Evolutionary conservation across 345 rosid genomes (phyloP).

Genomic region (Hypericum androsaemum): DNA sequence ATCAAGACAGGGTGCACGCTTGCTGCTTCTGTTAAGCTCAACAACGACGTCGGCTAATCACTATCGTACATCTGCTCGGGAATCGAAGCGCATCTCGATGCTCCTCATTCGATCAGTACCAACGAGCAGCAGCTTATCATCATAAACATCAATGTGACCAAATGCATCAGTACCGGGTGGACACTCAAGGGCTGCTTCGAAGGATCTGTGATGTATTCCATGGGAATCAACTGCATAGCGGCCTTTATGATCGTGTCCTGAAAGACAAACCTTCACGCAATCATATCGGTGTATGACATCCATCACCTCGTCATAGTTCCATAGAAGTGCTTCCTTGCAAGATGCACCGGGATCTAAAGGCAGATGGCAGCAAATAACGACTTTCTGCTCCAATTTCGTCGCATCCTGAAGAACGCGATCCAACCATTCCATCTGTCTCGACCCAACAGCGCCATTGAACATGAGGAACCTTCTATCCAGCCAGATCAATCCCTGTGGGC

Average conservation of each 20-base stretch:
- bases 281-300: constrained; percentile 47
- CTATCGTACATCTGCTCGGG: neutral
- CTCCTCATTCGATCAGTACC: constrained; percentile 55
- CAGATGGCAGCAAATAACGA: constrained; percentile 70
- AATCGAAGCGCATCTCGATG: constrained; percentile 23
- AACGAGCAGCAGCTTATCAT: constrained; percentile 48
- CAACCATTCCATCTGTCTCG: constrained; percentile 68
- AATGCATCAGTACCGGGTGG: constrained; percentile 78
- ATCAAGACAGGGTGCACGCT: too few species aligned
- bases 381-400: constrained; percentile 51
- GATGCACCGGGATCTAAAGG: constrained; percentile 64
- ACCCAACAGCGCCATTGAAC: constrained; percentile 90
- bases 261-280: constrained; percentile 72
- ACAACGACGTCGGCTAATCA: too few species aligned
- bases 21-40: too few species aligned
- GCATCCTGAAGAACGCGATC: constrained; percentile 60
- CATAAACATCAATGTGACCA: constrained; percentile 66
- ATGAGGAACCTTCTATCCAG: constrained; percentile 70
- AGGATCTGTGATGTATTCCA: constrained; percentile 71
- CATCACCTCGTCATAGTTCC: constrained; percentile 88
- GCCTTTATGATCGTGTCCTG: constrained; percentile 84
- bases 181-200: constrained; percentile 89
- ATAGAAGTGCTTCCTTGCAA: constrained; percentile 46
- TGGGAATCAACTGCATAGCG: constrained; percentile 65
- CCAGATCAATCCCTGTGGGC: constrained; percentile 59